Percentiles rank a stretch among this genome's conserved stretches.
Conservation (phyloP, 2,329 filamentous ascomycete genomes). For the Drechslerella coelobrocha region DNA sequence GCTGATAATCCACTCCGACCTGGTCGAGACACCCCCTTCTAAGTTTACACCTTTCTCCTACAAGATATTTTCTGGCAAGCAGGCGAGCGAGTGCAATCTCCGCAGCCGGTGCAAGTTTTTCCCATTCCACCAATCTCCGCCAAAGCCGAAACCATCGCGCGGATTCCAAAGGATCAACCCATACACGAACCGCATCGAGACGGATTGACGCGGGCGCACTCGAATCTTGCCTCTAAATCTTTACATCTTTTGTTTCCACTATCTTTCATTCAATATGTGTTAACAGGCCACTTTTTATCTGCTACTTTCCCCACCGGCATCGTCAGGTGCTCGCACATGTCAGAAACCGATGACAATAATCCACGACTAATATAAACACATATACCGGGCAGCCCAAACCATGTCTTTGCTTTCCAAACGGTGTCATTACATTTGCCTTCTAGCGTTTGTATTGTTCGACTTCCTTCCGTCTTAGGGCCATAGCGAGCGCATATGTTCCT, state of each 20-base stretch:
- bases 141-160: not conserved
- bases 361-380: conserved; percentile 30
- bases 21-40: not conserved
- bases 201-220: conserved; percentile 7
- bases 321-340: not conserved
- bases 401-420: conserved; percentile 4
- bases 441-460: conserved; percentile 29
- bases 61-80: not conserved
- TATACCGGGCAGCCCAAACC: conserved; percentile 38
- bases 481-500: conserved; percentile 44
- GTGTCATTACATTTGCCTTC: conserved; percentile 23
- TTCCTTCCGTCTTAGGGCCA: conserved; percentile 31
- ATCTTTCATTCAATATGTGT: conserved; percentile 49
- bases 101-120: not conserved
- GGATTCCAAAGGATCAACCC: conserved; percentile 3
- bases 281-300: conserved; percentile 26
- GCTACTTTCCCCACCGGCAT: not conserved
- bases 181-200: conserved; percentile 1
- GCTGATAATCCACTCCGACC: not conserved
- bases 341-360: conserved; percentile 25
- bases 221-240: conserved; percentile 8
- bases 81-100: not conserved
- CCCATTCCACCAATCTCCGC: conserved; percentile 26
- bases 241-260: conserved; percentile 18
- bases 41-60: conserved; percentile 11